A percentile compares a stretch with the other conserved stretches of the same genome.
Conservation (phyloP, 495 filamentous ascomycete species). For the Trichoderma gamsii region DNA sequence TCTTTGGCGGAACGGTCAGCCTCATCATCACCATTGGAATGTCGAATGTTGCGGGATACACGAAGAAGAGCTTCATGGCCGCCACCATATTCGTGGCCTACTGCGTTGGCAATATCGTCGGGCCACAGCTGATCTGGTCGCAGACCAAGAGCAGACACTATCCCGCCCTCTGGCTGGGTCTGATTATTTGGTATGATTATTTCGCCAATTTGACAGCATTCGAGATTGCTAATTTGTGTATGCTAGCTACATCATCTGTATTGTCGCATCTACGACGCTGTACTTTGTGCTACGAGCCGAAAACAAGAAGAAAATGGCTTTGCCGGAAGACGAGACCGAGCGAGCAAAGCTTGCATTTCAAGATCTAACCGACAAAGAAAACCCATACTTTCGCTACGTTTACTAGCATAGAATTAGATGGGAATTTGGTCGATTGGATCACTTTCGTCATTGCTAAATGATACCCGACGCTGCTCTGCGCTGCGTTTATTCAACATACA, state of each 20-base stretch:
- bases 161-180: slow-evolving; percentile 60
- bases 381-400: slow-evolving; percentile 67
- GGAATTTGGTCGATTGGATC: not conserved
- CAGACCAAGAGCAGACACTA: slow-evolving; percentile 58
- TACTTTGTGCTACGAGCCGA: slow-evolving; percentile 53
- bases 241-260: slow-evolving; percentile 63
- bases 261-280: slow-evolving; percentile 46
- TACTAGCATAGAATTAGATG: not conserved
- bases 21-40: slow-evolving; percentile 63
- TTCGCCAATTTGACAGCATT: not conserved
- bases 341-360: slow-evolving; percentile 60
- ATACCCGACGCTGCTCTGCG: not conserved
- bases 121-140: slow-evolving; percentile 61
- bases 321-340: slow-evolving; percentile 53
- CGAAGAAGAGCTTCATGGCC: slow-evolving; percentile 71
- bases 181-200: slow-evolving; percentile 57
- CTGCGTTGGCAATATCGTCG: slow-evolving; percentile 64
- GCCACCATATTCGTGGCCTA: slow-evolving; percentile 69
- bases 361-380: slow-evolving; percentile 72
- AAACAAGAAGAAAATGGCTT: slow-evolving; percentile 45
- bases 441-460: not conserved
- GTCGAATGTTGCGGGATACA: slow-evolving; percentile 68
- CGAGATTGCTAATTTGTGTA: slow-evolving; percentile 11
- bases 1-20: slow-evolving; percentile 61
- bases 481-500: not conserved